Evolutionary conservation across 345 rosid species (phyloP).

Genomic region (Populus euphratica): DNA sequence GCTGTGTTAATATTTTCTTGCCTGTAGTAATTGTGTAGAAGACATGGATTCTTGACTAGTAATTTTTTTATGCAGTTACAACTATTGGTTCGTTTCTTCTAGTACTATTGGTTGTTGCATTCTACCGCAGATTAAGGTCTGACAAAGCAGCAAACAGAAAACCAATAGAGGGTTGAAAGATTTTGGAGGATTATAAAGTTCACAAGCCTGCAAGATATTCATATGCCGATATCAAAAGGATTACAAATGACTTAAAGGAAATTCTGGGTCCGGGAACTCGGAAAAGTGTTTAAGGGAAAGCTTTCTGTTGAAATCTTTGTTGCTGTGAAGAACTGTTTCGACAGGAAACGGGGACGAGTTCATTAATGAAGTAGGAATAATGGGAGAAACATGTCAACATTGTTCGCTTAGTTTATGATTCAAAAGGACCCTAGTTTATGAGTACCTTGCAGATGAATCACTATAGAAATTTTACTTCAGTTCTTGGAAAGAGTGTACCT

Average conservation of each 20-base stretch:
- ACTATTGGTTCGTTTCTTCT: not conserved
- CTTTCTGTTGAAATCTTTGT: slow-evolving; percentile 21
- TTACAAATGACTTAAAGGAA: slow-evolving; percentile 15
- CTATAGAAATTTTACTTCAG: slow-evolving; percentile 1
- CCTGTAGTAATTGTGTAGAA: not conserved
- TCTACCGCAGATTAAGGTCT: not conserved
- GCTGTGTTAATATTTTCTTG: not conserved
- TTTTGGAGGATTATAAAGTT: slow-evolving; percentile 27
- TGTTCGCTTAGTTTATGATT: slow-evolving; percentile 7
- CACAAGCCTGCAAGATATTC: slow-evolving; percentile 19
- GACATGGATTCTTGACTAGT: not conserved
- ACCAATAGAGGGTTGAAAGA: slow-evolving; percentile 2
- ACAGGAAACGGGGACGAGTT: slow-evolving; percentile 23
- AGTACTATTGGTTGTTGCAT: not conserved
- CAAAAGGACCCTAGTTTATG: slow-evolving; percentile 9
- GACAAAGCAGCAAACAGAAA: slow-evolving; percentile 13
- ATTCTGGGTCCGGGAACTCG: slow-evolving; percentile 20
- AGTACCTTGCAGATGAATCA: not conserved
- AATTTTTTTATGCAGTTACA: not conserved
- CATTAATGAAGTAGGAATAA: slow-evolving; percentile 16
- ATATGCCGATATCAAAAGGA: slow-evolving; percentile 21
- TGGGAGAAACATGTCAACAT: slow-evolving; percentile 12
- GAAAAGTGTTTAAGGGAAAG: slow-evolving; percentile 22
- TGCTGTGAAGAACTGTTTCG: slow-evolving; percentile 20
- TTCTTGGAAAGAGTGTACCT: not conserved